Conservation (phyloP, 1,284 basidiomycete genomes). For the Mrakiaceae sp. region DNA sequence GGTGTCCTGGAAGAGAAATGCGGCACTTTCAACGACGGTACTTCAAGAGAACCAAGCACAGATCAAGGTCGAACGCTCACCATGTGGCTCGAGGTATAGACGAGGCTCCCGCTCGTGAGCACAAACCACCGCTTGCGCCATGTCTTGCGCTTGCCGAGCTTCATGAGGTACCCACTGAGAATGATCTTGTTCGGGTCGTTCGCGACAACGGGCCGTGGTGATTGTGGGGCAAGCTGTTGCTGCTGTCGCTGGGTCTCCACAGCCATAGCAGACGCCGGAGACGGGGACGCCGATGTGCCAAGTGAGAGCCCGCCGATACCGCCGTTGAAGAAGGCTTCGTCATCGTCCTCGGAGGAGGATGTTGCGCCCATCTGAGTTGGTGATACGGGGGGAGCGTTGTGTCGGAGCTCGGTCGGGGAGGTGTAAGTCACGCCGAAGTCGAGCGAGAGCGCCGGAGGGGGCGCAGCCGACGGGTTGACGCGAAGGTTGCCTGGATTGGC, state of each 20-base stretch:
- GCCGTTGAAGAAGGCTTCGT: constrained; percentile 11
- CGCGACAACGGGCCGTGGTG: constrained; percentile 21
- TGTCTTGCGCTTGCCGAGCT: constrained; percentile 84
- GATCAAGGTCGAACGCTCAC: constrained; percentile 35
- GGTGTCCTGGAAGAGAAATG: constrained; percentile 50
- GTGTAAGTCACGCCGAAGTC: neutral
- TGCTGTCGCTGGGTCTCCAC: too few species aligned
- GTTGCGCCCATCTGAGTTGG: constrained; percentile 5
- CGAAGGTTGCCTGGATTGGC: too few species aligned
- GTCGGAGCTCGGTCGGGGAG: neutral
- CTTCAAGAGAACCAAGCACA: neutral
- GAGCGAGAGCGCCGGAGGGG: too few species aligned
- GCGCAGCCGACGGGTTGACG: too few species aligned
- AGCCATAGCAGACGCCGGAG: too few species aligned
- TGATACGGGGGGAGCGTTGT: neutral
- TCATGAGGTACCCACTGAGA: constrained; percentile 87
- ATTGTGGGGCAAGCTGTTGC: too few species aligned
- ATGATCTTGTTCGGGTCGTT: constrained; percentile 60
- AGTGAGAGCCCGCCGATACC: too few species aligned
- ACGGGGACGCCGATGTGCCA: too few species aligned
- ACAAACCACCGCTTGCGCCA: constrained; percentile 96
- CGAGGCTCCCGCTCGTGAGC: constrained; percentile 63
- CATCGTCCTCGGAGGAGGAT: constrained; percentile 24
- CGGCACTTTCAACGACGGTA: neutral
- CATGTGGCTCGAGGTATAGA: constrained; percentile 83